Conservation (phyloP, 106 monocot genomes). For the Cymbidium sinense region DNA sequence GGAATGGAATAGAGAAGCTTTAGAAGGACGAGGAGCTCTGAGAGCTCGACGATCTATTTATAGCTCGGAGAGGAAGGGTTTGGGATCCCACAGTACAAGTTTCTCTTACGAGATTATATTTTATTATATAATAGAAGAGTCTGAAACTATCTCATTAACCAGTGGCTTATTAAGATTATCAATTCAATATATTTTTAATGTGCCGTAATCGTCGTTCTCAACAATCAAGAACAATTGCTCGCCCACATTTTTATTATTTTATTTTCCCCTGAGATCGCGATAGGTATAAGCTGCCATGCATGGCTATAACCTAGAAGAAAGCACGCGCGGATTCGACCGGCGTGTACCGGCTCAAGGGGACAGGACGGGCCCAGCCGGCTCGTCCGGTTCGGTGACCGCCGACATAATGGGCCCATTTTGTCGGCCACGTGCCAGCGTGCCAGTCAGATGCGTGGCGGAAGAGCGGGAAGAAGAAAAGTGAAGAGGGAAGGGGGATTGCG, state of each 20-base stretch:
- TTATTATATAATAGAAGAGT: not conserved
- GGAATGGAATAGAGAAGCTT: not conserved
- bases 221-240: too few relatives aligned
- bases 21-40: not conserved
- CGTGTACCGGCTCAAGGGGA: too few relatives aligned
- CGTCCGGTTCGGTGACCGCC: not conserved
- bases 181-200: too few relatives aligned
- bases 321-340: not conserved
- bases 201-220: too few relatives aligned
- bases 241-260: too few relatives aligned
- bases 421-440: not conserved
- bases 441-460: not conserved
- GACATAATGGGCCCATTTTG: not conserved
- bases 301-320: too few relatives aligned
- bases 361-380: not conserved
- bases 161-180: too few relatives aligned
- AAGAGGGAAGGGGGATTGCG: too few relatives aligned
- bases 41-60: not conserved
- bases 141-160: too few relatives aligned
- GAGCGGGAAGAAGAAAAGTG: too few relatives aligned
- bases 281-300: not conserved
- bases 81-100: not conserved
- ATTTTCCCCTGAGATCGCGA: too few relatives aligned
- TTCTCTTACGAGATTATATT: not conserved
- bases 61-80: not conserved